Evolutionary conservation across 768 basidiomycete species (phyloP).

Genomic region (Tylopilus subfusipes): DNA sequence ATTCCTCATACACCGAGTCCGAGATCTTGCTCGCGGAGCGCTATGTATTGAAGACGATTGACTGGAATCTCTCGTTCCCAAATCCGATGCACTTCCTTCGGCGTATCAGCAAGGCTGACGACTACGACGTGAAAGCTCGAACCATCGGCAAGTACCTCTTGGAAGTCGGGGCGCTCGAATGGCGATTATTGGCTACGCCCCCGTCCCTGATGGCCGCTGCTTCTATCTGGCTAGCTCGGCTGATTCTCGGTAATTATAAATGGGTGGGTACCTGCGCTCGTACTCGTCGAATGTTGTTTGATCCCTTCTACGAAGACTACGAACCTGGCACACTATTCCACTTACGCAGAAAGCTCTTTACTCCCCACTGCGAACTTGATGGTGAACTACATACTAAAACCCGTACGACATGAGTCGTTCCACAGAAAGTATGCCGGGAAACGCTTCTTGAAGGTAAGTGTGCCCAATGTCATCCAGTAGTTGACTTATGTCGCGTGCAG

Average conservation of each 20-base stretch:
- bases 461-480: background rate
- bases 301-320: slow-evolving; percentile 51
- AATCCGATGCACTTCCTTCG: slow-evolving; percentile 88
- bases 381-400: slow-evolving; percentile 81
- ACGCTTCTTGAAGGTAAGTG: slow-evolving; percentile 74
- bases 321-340: slow-evolving; percentile 84
- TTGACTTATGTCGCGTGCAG: slow-evolving; percentile 35
- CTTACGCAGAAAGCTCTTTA: slow-evolving; percentile 76
- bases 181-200: slow-evolving; percentile 66
- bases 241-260: slow-evolving; percentile 72
- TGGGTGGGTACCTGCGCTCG: slow-evolving; percentile 64
- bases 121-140: slow-evolving; percentile 79
- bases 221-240: slow-evolving; percentile 79
- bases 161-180: slow-evolving; percentile 82
- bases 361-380: slow-evolving; percentile 81
- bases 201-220: slow-evolving; percentile 83
- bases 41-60: slow-evolving; percentile 80
- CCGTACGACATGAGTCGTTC: slow-evolving; percentile 70
- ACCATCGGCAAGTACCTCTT: slow-evolving; percentile 90
- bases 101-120: slow-evolving; percentile 89
- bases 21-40: slow-evolving; percentile 89
- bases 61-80: slow-evolving; percentile 83
- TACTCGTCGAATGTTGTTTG: background rate
- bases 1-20: slow-evolving; percentile 68
- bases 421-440: slow-evolving; percentile 87